These are phyloP conservation scores for Amborella trichopoda DNA, from an alignment of 164 flowering plant genomes.

Conservation along the genomic window DNA sequence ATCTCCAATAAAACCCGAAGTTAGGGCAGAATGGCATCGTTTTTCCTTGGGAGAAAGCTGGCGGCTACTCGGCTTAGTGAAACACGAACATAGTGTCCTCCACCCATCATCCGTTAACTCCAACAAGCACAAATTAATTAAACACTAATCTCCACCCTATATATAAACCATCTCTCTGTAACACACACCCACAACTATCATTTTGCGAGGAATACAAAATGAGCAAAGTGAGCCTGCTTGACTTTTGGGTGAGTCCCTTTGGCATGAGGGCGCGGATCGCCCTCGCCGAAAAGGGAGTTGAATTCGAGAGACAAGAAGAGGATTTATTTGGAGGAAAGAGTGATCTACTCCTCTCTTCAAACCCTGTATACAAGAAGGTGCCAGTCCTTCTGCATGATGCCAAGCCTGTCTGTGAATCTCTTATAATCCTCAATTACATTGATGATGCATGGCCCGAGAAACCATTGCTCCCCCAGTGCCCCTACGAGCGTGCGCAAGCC, in stretches of 20 bases:
- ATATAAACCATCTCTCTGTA: too few species aligned
- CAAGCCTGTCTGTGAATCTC: slow-evolving; percentile 31
- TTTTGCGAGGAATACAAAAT: slow-evolving; percentile 18
- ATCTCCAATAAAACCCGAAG: too few species aligned
- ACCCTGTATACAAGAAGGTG: slow-evolving; percentile 36
- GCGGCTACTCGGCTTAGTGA: too few species aligned
- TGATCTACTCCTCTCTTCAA: slow-evolving; percentile 34
- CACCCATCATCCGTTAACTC: too few species aligned
- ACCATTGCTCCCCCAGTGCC: slow-evolving; percentile 29
- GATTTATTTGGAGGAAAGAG: slow-evolving; percentile 34
- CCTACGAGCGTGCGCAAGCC: slow-evolving; percentile 27
- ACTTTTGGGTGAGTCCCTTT: slow-evolving; percentile 36
- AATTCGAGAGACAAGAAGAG: slow-evolving; percentile 22
- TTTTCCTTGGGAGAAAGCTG: too few species aligned
- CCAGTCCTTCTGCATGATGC: slow-evolving; percentile 41
- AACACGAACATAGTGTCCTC: too few species aligned
- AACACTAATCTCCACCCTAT: too few species aligned
- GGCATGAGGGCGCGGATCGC: slow-evolving; percentile 34
- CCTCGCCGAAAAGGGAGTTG: slow-evolving; percentile 32
- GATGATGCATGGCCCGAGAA: slow-evolving; percentile 44
- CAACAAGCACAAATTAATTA: too few species aligned
- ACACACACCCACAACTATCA: too few species aligned
- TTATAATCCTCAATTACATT: slow-evolving; percentile 29
- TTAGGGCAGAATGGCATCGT: too few species aligned
- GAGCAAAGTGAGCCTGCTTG: slow-evolving; percentile 25